A percentile compares a stretch with the other conserved stretches of the same genome.
These are phyloP conservation scores for Artemisia tridentata DNA, from an alignment of 129 eudicot genomes.

Conservation along the genomic window DNA sequence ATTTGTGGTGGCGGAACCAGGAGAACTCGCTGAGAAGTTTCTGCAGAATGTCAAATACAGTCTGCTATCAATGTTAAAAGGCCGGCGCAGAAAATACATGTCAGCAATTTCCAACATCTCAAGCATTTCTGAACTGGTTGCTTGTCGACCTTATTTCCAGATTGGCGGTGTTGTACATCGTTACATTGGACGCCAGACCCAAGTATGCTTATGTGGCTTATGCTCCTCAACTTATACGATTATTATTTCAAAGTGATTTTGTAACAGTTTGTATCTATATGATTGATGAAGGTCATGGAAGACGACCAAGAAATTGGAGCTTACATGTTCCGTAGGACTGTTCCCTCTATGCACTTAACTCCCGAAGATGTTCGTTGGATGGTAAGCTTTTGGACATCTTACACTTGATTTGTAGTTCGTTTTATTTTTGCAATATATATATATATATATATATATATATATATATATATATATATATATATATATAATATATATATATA, in stretches of 20 bases:
- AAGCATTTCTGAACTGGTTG: slow-evolving; percentile 82
- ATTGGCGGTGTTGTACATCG: slow-evolving; percentile 95
- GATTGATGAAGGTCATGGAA: slow-evolving; percentile 80
- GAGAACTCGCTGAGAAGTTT: slow-evolving; percentile 96
- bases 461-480: no score
- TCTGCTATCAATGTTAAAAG: slow-evolving; percentile 68
- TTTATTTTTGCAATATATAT: not conserved
- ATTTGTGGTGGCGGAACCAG: slow-evolving; percentile 99
- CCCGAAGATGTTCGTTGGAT: slow-evolving; percentile 86
- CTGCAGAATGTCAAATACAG: slow-evolving; percentile 81
- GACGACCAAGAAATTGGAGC: slow-evolving; percentile 97
- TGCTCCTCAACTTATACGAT: slow-evolving; percentile 4
- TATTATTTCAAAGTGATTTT: not conserved
- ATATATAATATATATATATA: not conserved
- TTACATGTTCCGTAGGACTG: slow-evolving; percentile 95
- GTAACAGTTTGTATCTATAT: slow-evolving; percentile 4
- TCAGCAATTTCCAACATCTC: slow-evolving; percentile 68
- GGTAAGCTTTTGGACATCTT: slow-evolving; percentile 42
- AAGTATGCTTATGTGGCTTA: slow-evolving; percentile 43
- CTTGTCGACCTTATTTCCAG: slow-evolving; percentile 86
- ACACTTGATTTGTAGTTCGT: slow-evolving; percentile 16
- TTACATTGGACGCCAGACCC: slow-evolving; percentile 96
- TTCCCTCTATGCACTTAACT: slow-evolving; percentile 74
- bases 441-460: no score
- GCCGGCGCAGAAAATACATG: slow-evolving; percentile 71